Evolutionary conservation across 2,329 filamentous ascomycete genomes (phyloP), one percentile per base, ranked within the genome.

Genomic region (Fusarium mexicanum): DNA sequence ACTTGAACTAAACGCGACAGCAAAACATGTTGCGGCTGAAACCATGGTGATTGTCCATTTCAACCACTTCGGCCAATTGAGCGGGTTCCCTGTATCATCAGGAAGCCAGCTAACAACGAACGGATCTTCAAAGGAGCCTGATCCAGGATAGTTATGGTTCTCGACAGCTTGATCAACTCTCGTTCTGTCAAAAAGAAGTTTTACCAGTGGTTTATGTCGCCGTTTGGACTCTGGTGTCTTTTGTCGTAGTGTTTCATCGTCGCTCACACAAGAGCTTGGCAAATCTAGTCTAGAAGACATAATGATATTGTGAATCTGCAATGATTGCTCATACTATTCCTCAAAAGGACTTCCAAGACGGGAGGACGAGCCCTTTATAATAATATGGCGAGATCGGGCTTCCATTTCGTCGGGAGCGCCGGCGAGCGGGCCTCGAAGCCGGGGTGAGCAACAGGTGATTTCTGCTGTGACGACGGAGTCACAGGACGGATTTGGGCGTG

Each of bases 61-160:
- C 80, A 87, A 87, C 43, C 78, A 66, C 8, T 79, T 71, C 16
- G 86, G 81, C 78, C 90, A 93, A 47, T 85, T 84, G 84, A 91
- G 88, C 0, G 92, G 92, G 79, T 94, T 93, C 68, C 89, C 88
- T 13, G 88, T 86, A 79, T 95, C 93, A 58, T 90, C 81, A 24
- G 88, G 87, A 31, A 94, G 87, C 84, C 91, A 95, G 61, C 89
- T 88, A 67, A 94, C 91, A 33, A 91, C 82, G 71, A 88, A 95
- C 0, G 93, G 93, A 43, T 92, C 89, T 33, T 92, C 89, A 11
- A 85, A 80, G 1, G 92, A 94, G 64, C 93, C 93, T 9, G 85
- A 81, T 31, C 91, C 91, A 18, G 82, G 79, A 74, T 92, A 93
- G 3, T 82, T 78, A 78, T 89, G 85, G 55, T 88, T 84, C 50